These are phyloP conservation scores for Neurospora sp. DNA, from an alignment of 495 filamentous ascomycete genomes.

Conservation along the genomic window DNA sequence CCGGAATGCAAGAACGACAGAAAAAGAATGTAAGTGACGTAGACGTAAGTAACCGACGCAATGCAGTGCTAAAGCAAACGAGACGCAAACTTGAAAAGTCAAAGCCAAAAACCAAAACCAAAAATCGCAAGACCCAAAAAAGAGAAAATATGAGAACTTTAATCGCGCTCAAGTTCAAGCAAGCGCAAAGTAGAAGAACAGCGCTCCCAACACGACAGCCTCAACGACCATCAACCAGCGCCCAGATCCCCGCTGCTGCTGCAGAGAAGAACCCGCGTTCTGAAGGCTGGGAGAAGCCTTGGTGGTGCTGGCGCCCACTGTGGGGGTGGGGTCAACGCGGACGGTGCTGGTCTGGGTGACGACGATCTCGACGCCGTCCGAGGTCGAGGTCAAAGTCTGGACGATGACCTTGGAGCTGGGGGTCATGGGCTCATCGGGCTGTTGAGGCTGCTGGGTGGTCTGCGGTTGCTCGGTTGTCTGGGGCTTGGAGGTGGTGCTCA, in stretches of 20 bases:
- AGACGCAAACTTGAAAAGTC: not conserved
- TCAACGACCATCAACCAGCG: conserved; percentile 7
- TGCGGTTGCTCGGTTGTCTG: conserved; percentile 1
- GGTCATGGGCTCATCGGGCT: not conserved
- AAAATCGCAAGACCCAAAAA: not conserved
- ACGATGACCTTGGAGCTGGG: conserved; percentile 11
- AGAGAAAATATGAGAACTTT: not conserved
- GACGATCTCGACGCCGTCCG: conserved; percentile 25
- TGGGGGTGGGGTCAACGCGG: conserved; percentile 3
- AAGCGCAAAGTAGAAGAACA: conserved; percentile 4
- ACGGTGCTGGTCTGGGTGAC: conserved; percentile 20
- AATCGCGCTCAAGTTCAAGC: not conserved
- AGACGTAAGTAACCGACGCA: not conserved
- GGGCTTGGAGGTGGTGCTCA: conserved; percentile 1
- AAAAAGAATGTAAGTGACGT: not conserved
- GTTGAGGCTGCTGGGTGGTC: not conserved
- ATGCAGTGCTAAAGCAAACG: not conserved
- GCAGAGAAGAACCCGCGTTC: conserved; percentile 13
- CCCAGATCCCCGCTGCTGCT: conserved; percentile 2
- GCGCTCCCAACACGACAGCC: conserved; percentile 19
- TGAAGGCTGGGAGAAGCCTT: conserved; percentile 24
- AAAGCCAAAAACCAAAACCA: not conserved
- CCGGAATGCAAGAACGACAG: not conserved
- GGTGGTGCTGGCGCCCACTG: conserved; percentile 6
- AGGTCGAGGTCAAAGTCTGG: conserved; percentile 25